Conservation (phyloP, 1,139 yeast genomes). For the Protomyces inundatus region DNA sequence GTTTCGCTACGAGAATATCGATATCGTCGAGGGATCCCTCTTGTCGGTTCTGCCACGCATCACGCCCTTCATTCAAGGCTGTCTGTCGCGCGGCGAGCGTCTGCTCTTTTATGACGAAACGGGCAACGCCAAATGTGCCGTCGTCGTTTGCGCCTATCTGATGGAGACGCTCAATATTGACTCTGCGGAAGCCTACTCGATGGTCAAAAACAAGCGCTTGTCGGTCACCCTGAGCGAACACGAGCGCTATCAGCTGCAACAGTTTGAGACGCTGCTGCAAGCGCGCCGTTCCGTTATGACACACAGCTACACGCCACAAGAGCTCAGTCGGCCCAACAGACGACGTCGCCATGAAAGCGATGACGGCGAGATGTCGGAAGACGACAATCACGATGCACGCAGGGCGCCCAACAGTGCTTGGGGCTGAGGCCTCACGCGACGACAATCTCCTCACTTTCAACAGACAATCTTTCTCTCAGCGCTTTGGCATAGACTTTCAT, state of each 20-base stretch:
- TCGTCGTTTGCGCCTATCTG: conserved; percentile 16
- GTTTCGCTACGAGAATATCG: conserved; percentile 20
- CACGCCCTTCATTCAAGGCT: conserved; percentile 11
- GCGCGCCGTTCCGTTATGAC: conserved; percentile 6
- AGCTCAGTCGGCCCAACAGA: conserved; percentile 5
- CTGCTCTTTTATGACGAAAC: conserved; percentile 18
- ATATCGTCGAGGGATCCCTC: conserved; percentile 16
- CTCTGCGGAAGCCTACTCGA: conserved; percentile 2
- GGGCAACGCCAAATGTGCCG: conserved; percentile 21
- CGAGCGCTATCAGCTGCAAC: conserved; percentile 12
- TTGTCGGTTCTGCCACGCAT: conserved; percentile 1
- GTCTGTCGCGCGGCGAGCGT: conserved; percentile 4
- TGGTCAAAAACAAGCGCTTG: conserved; percentile 16
- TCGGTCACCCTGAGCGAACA: conserved; percentile 11
- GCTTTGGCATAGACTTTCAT: too few relatives aligned
- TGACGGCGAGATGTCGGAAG: not conserved
- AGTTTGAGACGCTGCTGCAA: conserved; percentile 15
- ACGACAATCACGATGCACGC: too few relatives aligned
- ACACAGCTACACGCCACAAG: conserved; percentile 9
- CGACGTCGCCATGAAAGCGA: conserved; percentile 3
- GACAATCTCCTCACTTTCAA: too few relatives aligned
- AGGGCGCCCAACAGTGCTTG: too few relatives aligned
- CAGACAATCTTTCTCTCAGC: too few relatives aligned
- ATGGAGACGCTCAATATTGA: conserved; percentile 10
- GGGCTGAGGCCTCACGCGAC: too few relatives aligned